Percentiles rank a stretch among this genome's conserved stretches.
Conservation (phyloP, 2,329 filamentous ascomycete genomes). For the Aplosporella prunicola region DNA sequence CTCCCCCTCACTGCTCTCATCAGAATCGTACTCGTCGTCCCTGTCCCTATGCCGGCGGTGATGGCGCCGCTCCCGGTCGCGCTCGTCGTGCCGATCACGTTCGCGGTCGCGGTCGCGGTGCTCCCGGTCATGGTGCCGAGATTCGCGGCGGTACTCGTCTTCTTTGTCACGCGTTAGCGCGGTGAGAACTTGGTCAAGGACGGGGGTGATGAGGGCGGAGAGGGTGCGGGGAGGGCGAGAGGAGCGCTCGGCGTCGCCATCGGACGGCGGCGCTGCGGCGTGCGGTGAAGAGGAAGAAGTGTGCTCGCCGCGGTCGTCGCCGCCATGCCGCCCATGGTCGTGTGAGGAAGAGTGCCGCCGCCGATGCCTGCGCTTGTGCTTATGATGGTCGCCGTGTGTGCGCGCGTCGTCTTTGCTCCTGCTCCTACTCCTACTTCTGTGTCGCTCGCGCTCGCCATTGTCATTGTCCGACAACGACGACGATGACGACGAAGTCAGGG, state of each 20-base stretch:
- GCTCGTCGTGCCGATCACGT: too few species aligned
- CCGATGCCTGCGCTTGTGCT: too few species aligned
- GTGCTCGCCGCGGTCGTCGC: neutral
- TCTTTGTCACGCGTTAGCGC: conserved; percentile 10
- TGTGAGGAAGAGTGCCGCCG: too few species aligned
- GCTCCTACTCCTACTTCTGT: too few species aligned
- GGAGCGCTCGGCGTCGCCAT: neutral
- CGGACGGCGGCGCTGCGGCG: too few species aligned
- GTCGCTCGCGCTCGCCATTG: too few species aligned
- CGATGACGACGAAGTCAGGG: too few species aligned
- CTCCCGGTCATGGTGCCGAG: neutral
- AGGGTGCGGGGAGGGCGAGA: neutral
- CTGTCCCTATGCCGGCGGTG: conserved; percentile 4
- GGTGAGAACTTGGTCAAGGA: conserved; percentile 6
- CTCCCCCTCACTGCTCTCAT: conserved; percentile 1
- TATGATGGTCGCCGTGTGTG: neutral
- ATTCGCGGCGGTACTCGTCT: conserved; percentile 4
- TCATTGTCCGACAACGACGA: too few species aligned
- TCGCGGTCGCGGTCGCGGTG: conserved; percentile 1
- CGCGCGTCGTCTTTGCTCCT: neutral
- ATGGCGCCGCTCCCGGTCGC: conserved; percentile 4
- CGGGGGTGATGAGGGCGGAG: neutral
- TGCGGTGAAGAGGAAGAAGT: conserved; percentile 3
- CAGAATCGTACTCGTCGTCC: neutral
- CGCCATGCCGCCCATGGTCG: neutral